phyloP scores from a whole-genome alignment of 2,329 filamentous ascomycete species.

The Alternaria novae-zelandiae region DNA sequence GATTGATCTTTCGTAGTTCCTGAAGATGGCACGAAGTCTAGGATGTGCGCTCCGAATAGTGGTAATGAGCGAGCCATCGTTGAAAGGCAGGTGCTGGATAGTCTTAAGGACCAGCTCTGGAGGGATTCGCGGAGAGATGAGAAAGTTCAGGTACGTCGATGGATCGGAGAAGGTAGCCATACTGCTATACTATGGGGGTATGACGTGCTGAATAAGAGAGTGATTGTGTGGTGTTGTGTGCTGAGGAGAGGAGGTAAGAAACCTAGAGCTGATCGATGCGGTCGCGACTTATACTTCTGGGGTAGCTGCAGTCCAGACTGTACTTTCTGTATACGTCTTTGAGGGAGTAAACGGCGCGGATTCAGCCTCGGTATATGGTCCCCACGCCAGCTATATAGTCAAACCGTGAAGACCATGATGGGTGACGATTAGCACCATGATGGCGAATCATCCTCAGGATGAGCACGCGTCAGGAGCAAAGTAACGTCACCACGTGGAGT shows the following conservation, averaged over 20 bases:
- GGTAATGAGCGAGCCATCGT: conserved; percentile 25
- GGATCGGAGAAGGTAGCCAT: conserved; percentile 11
- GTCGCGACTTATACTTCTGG: background rate
- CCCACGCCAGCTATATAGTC: conserved; percentile 8
- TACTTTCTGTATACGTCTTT: background rate
- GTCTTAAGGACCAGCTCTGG: conserved; percentile 36
- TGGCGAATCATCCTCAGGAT: conserved; percentile 20
- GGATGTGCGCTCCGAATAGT: conserved; percentile 27
- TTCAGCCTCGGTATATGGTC: background rate
- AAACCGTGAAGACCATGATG: conserved; percentile 36
- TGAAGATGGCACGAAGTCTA: conserved; percentile 24
- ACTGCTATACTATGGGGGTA: background rate
- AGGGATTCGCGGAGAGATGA: conserved; percentile 29
- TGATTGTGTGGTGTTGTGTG: background rate
- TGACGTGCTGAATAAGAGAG: background rate
- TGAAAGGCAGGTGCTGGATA: conserved; percentile 34
- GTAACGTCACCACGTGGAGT: background rate
- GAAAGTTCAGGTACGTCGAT: conserved; percentile 3
- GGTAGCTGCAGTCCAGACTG: background rate
- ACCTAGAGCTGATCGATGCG: background rate
- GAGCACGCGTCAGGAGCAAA: background rate
- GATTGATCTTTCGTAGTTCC: conserved; percentile 35
- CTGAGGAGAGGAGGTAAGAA: background rate
- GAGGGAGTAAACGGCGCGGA: background rate
- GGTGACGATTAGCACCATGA: conserved; percentile 32